Evolutionary conservation across 768 basidiomycete species (phyloP).

Genomic region (Kwoniella europaea): DNA sequence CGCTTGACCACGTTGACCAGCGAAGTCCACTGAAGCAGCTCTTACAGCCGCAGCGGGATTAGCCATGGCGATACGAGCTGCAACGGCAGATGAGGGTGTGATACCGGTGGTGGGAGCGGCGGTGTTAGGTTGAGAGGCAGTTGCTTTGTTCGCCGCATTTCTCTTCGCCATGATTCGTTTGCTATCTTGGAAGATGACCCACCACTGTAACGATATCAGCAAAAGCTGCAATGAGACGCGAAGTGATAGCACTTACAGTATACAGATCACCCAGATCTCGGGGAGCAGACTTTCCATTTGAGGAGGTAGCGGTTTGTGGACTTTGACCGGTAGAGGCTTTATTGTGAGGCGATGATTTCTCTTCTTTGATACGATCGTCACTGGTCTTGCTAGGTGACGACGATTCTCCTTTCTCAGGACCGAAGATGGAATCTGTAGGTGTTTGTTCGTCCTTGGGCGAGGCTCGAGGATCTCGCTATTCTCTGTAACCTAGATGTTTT

Average conservation of each 20-base stretch:
- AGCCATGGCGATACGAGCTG: conserved; percentile 35
- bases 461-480: too few species aligned
- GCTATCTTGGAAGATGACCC: conserved; percentile 26
- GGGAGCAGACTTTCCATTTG: background rate
- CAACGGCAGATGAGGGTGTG: conserved; percentile 33
- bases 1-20: conserved; percentile 11
- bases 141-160: background rate
- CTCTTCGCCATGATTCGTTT: conserved; percentile 7
- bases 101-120: conserved; percentile 6
- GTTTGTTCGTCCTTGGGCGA: conserved; percentile 6
- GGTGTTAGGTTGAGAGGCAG: conserved; percentile 5
- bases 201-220: conserved; percentile 28
- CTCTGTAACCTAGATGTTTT: conserved; percentile 14
- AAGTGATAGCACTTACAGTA: conserved; percentile 19
- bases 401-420: conserved; percentile 1
- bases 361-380: conserved; percentile 18
- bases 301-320: conserved; percentile 1
- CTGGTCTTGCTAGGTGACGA: conserved; percentile 6
- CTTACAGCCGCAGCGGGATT: conserved; percentile 32
- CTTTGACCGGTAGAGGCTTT: conserved; percentile 1
- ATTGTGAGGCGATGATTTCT: conserved; percentile 2
- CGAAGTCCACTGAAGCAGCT: conserved; percentile 24
- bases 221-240: too few species aligned
- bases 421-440: conserved; percentile 19
- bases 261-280: conserved; percentile 30